These are phyloP conservation scores for Podila clonocystis DNA, from an alignment of 192 early-diverging fungal genomes.

Conservation along the genomic window DNA sequence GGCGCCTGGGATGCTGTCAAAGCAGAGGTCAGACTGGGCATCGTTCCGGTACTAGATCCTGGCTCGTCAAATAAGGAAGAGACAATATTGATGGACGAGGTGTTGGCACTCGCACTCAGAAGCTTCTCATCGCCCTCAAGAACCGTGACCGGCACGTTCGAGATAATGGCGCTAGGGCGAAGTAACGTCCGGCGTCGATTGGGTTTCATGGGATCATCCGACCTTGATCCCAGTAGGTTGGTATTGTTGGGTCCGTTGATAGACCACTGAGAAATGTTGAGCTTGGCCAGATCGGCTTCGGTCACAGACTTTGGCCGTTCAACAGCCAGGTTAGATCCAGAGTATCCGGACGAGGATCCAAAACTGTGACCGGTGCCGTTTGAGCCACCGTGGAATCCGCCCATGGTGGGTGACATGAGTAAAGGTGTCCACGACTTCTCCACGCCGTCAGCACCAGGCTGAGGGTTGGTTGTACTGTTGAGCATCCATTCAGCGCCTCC, in stretches of 20 bases:
- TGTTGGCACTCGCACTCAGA: slow-evolving; percentile 53
- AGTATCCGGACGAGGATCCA: slow-evolving; percentile 26
- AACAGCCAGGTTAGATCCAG: slow-evolving; percentile 41
- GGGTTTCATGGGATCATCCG: slow-evolving; percentile 38
- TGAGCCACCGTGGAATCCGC: slow-evolving; percentile 36
- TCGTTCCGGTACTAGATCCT: slow-evolving; percentile 28
- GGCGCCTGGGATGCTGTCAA: slow-evolving; percentile 26
- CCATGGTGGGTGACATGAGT: slow-evolving; percentile 45
- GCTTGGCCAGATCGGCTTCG: slow-evolving; percentile 34
- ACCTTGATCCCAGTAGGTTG: slow-evolving; percentile 5
- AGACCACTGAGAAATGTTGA: slow-evolving; percentile 41
- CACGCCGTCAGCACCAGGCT: slow-evolving; percentile 24
- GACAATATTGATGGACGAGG: slow-evolving; percentile 51
- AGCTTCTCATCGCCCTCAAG: slow-evolving; percentile 50
- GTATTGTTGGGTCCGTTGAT: neutral
- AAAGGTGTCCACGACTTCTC: slow-evolving; percentile 47
- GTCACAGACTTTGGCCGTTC: slow-evolving; percentile 53
- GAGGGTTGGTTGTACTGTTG: slow-evolving; percentile 1
- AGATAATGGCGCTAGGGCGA: slow-evolving; percentile 49
- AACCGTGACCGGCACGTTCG: slow-evolving; percentile 51
- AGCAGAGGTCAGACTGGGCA: slow-evolving; percentile 14
- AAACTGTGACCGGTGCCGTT: slow-evolving; percentile 35
- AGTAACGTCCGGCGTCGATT: slow-evolving; percentile 42
- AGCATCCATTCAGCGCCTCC: slow-evolving; percentile 57
- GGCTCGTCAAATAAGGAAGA: slow-evolving; percentile 45